A percentile compares a stretch with the other conserved stretches of the same genome.
phyloP scores from a whole-genome alignment of 129 eudicot species.

The Flaveria linearis region DNA sequence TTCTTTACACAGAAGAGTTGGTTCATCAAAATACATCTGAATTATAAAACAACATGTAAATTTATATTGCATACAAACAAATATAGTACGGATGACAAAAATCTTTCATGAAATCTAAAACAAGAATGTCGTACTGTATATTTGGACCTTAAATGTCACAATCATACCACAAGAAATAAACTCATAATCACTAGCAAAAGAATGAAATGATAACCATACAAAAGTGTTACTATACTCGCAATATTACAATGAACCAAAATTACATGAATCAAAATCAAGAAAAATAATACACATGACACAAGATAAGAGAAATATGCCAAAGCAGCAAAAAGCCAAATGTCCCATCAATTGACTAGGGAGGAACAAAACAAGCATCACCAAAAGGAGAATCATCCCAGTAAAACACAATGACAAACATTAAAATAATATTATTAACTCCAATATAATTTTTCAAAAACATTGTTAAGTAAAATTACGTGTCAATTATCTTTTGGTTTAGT shows the following conservation, averaged over 20 bases:
- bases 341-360: slow-evolving; percentile 39
- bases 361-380: slow-evolving; percentile 40
- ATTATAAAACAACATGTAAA: background rate
- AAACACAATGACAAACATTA: slow-evolving; percentile 30
- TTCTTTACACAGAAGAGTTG: background rate
- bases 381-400: slow-evolving; percentile 34
- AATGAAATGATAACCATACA: slow-evolving; percentile 21
- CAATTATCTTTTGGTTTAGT: background rate
- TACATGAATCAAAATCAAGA: slow-evolving; percentile 14
- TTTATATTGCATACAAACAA: background rate
- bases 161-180: slow-evolving; percentile 34
- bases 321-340: slow-evolving; percentile 43
- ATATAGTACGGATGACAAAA: slow-evolving; percentile 11
- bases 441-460: too few relatives aligned
- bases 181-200: slow-evolving; percentile 29
- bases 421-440: background rate
- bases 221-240: slow-evolving; percentile 15
- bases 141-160: slow-evolving; percentile 38
- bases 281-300: background rate
- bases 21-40: background rate
- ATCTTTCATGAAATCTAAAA: slow-evolving; percentile 28
- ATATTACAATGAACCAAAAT: slow-evolving; percentile 11
- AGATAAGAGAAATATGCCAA: slow-evolving; percentile 29
- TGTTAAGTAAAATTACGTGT: background rate
- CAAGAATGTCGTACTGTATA: slow-evolving; percentile 28